phyloP scores from a whole-genome alignment of 208 protist species.

The Leishmania gerbilli region DNA sequence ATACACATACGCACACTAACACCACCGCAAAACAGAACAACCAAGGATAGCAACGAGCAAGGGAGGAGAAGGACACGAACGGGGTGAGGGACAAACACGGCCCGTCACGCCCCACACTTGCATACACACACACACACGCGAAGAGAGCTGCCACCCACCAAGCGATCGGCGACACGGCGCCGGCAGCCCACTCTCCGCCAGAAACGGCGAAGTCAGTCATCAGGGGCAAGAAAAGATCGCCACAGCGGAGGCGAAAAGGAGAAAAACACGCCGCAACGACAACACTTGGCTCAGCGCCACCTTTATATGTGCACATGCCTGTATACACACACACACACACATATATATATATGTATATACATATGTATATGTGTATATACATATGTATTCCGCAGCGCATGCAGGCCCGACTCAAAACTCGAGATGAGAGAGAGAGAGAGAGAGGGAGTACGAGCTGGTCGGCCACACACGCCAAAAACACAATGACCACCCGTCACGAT shows the following conservation, averaged over 20 bases:
- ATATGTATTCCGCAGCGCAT: not conserved
- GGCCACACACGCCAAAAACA: not conserved
- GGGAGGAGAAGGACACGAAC: not conserved
- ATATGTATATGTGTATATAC: too few species aligned
- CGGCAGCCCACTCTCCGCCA: too few species aligned
- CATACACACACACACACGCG: not conserved
- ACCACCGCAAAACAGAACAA: too few species aligned
- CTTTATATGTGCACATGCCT: too few species aligned
- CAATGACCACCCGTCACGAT: not conserved
- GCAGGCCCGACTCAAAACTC: not conserved
- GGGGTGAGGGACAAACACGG: not conserved
- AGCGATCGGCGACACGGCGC: not conserved
- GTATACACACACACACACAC: too few species aligned
- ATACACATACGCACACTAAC: too few species aligned
- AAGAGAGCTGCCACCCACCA: not conserved
- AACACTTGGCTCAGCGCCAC: too few species aligned
- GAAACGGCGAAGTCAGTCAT: not conserved
- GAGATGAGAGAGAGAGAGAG: not conserved
- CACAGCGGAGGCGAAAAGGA: not conserved
- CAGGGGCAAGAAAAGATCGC: not conserved
- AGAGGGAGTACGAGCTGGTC: too few species aligned
- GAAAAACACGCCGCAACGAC: too few species aligned
- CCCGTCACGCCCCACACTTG: not conserved
- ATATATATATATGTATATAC: too few species aligned
- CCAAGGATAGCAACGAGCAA: not conserved